Base-by-base conservation (phyloP, 1,284 basidiomycete genomes). In the Porodaedalea pini region DNA sequence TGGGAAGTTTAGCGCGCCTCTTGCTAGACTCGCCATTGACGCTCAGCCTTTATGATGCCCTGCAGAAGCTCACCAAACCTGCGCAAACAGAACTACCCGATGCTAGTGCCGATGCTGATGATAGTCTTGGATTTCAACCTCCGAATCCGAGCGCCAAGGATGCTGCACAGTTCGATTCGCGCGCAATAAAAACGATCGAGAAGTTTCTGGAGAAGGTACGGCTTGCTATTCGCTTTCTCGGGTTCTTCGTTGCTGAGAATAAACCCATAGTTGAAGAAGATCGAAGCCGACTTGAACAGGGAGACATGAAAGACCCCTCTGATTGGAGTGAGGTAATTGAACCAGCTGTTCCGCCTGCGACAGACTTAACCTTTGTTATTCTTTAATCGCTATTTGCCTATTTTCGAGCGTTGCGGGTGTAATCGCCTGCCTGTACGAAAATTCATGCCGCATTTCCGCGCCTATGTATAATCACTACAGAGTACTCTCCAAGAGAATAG, bases 11-110 rank as follows among this genome's bases (percentile, higher is more conserved):
- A 60, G 58, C 48, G 27, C 21, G 15, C 5, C 50, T 44, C 43
- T 7, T 60, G 13, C 23, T 56, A 19, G 25, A 41, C 17, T 60
- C 49, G 10, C 59, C 59, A 8, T 13, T 54, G 32, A 61, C 51
- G 2, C 34, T 54, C 47, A 61, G 49, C 27, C 51, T 61, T 31
- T n/a, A 41, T 8, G 45, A 45, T 23, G 39, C 50, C 10, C 41
- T 60, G 13, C 36, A 36, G 34, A 48, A 40, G 7, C 37, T 47
- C 2, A 7, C 37, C 7, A 2, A 11, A 3, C 10, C 41, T 19
- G 29, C 57, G 21, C 10, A 45, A 23, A 23, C n/a, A 17, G 41
- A 11, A 6, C 2, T 6, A 23, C 25, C 25, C 17, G 15, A 47
- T 27, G 29, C 21, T 31, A 31, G 11, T 31, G 45, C 15, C 27